These are phyloP conservation scores for Arxiozyma telluris DNA, from an alignment of 1,139 yeast species.

Conservation along the genomic window DNA sequence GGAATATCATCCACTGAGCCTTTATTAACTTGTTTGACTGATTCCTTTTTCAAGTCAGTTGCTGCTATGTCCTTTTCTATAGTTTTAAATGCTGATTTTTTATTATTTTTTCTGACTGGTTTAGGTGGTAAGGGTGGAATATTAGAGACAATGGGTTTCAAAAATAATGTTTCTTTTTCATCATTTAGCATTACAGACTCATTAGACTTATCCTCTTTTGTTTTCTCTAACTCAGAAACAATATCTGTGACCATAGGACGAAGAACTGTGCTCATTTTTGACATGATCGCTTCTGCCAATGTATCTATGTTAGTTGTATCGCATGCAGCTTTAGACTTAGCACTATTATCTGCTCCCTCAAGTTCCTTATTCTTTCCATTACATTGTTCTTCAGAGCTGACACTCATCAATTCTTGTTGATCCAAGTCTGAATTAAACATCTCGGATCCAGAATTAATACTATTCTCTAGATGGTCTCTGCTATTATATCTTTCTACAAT, in stretches of 20 bases:
- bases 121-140: background rate
- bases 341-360: background rate
- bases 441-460: background rate
- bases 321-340: background rate
- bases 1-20: background rate
- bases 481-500: background rate
- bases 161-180: background rate
- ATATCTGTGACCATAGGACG: background rate
- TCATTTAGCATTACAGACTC: background rate
- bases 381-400: background rate
- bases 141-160: background rate
- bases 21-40: background rate
- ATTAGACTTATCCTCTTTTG: background rate
- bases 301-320: background rate
- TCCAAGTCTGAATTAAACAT: background rate
- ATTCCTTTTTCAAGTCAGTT: background rate
- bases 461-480: background rate
- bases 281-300: background rate
- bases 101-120: background rate
- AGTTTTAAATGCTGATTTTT: background rate
- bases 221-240: background rate
- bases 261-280: slow-evolving; percentile 1
- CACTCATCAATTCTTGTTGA: background rate
- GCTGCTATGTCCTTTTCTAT: background rate
- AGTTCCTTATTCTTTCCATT: background rate